Conservation (phyloP, 805 yeast species). For the Blastobotrys peoriensis region DNA sequence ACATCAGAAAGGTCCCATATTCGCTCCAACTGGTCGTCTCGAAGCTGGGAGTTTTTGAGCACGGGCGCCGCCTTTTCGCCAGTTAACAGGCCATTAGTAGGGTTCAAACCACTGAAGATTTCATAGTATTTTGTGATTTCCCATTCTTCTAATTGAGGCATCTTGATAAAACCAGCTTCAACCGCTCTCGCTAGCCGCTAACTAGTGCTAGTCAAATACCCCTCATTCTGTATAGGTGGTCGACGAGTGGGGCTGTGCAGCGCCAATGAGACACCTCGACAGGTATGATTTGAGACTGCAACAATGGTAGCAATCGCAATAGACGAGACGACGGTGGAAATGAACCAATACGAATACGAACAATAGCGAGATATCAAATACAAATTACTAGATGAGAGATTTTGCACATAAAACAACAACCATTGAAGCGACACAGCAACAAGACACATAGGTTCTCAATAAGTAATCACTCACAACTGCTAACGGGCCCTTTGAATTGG, state of each 20-base stretch:
- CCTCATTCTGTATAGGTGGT: too few relatives aligned
- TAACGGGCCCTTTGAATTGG: too few relatives aligned
- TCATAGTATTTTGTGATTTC: constrained; percentile 98
- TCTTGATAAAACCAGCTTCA: too few relatives aligned
- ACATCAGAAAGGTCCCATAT: constrained; percentile 88
- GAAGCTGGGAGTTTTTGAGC: constrained; percentile 79
- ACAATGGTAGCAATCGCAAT: too few relatives aligned
- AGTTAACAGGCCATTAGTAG: constrained; percentile 67
- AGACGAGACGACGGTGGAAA: too few relatives aligned
- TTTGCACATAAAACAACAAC: background rate
- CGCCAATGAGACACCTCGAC: too few relatives aligned
- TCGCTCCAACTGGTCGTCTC: constrained; percentile 67
- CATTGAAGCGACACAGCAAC: background rate
- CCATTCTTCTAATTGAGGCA: constrained; percentile 72
- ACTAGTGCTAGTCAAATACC: too few relatives aligned
- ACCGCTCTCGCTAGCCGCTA: too few relatives aligned
- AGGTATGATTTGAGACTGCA: too few relatives aligned
- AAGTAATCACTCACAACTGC: background rate
- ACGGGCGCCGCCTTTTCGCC: constrained; percentile 85
- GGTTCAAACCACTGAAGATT: constrained; percentile 84
- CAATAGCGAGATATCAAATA: too few relatives aligned
- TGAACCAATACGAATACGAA: too few relatives aligned
- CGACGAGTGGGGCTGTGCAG: background rate
- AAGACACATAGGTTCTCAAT: background rate
- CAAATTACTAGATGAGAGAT: background rate